A percentile compares a stretch with the other conserved stretches of the same genome.
Conservation (phyloP, 2,329 filamentous ascomycete genomes). For the Venturia nashicola region DNA sequence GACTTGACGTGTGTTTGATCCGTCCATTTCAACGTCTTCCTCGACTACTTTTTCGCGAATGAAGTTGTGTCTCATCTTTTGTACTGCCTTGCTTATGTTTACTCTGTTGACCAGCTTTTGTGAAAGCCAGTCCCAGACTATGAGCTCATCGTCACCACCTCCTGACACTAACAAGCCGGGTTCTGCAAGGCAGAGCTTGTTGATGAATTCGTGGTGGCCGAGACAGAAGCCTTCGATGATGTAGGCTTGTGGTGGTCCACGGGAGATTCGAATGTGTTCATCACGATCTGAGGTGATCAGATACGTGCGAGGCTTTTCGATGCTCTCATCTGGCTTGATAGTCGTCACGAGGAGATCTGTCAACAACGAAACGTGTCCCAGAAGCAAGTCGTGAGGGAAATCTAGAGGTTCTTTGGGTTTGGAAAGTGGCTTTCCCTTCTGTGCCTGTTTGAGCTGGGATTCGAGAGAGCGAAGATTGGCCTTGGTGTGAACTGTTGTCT, state of each 20-base stretch:
- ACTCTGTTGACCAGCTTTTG: slow-evolving; percentile 42
- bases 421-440: slow-evolving; percentile 17
- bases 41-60: background rate
- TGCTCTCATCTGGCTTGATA: slow-evolving; percentile 26
- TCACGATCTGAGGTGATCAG: slow-evolving; percentile 59
- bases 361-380: slow-evolving; percentile 93
- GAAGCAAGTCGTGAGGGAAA: slow-evolving; percentile 66
- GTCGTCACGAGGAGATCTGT: slow-evolving; percentile 55
- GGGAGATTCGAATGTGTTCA: slow-evolving; percentile 79
- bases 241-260: slow-evolving; percentile 69
- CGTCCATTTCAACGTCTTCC: slow-evolving; percentile 3
- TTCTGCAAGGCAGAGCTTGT: slow-evolving; percentile 55
- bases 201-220: slow-evolving; percentile 78
- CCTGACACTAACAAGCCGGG: slow-evolving; percentile 66
- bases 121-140: slow-evolving; percentile 69
- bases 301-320: slow-evolving; percentile 34
- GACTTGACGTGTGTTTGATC: background rate
- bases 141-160: slow-evolving; percentile 69
- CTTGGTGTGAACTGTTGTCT: slow-evolving; percentile 49
- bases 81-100: slow-evolving; percentile 2
- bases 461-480: slow-evolving; percentile 46
- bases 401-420: slow-evolving; percentile 32
- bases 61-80: slow-evolving; percentile 11
- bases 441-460: slow-evolving; percentile 38
- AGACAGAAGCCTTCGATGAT: slow-evolving; percentile 84